A percentile compares a stretch with the other conserved stretches of the same genome.
These are phyloP conservation scores for Emergomyces orientalis DNA, from an alignment of 2,329 filamentous ascomycete genomes.

Conservation along the genomic window DNA sequence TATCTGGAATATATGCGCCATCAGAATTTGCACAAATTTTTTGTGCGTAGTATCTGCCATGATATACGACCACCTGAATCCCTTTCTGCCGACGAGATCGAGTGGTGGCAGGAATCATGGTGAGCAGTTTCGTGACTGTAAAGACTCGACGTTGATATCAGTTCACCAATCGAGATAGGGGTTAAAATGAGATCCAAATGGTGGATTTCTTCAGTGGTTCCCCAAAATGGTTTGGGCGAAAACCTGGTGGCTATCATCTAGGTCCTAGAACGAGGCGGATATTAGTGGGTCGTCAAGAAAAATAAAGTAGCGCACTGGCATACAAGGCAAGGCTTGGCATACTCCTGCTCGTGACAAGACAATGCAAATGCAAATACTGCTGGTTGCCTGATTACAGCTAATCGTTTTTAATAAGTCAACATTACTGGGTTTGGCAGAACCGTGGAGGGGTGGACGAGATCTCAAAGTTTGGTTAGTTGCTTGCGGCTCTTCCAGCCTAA, in stretches of 20 bases:
- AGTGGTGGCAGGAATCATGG: neutral
- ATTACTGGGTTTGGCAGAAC: neutral
- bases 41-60: neutral
- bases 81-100: neutral
- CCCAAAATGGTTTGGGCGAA: neutral
- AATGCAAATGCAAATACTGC: neutral
- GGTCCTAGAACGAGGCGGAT: neutral
- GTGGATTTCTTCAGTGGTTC: neutral
- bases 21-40: neutral
- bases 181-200: neutral
- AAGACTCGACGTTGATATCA: neutral
- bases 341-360: neutral
- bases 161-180: neutral
- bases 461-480: too few species aligned
- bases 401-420: too few species aligned
- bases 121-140: neutral
- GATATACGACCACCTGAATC: neutral
- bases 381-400: too few species aligned
- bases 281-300: neutral
- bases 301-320: neutral
- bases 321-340: neutral
- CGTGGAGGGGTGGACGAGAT: too few species aligned
- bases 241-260: neutral
- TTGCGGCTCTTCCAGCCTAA: neutral
- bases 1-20: neutral